Percentiles rank a stretch among this genome's conserved stretches.
Evolutionary conservation across 768 basidiomycete genomes (phyloP).

Genomic region (Mycena epipterygia): DNA sequence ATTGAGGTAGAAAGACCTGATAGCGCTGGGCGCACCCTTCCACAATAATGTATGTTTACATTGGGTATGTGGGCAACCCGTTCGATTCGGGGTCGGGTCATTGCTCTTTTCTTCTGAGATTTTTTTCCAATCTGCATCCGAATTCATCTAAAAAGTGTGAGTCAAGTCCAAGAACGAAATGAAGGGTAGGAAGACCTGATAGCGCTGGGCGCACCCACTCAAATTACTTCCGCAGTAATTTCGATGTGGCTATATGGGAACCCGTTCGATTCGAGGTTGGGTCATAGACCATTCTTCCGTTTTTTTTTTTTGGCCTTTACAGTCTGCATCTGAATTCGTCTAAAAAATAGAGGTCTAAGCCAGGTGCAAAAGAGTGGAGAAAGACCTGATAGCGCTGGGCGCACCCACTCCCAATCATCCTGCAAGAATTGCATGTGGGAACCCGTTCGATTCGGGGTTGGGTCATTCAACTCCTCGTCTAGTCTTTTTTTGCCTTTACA

Average conservation of each 20-base stretch:
- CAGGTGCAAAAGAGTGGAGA: too few relatives aligned
- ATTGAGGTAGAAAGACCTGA: neutral
- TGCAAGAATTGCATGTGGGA: too few relatives aligned
- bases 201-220: neutral
- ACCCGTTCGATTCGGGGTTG: too few relatives aligned
- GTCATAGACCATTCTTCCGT: neutral
- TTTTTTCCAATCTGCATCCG: neutral
- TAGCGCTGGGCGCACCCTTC: neutral
- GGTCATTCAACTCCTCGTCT: too few relatives aligned
- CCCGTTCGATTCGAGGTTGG: neutral
- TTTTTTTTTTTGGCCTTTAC: neutral
- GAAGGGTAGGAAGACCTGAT: neutral
- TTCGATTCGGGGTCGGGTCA: neutral
- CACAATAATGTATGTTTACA: too few relatives aligned
- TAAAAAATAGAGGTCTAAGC: too few relatives aligned
- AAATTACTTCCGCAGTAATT: too few relatives aligned
- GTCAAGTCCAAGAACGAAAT: neutral
- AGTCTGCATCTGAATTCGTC: neutral
- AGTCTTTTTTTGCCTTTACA: too few relatives aligned
- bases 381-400: too few relatives aligned
- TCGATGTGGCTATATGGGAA: neutral
- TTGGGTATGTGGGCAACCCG: neutral
- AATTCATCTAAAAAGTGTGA: neutral
- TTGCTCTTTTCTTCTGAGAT: neutral
- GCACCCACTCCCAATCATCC: too few relatives aligned